These are phyloP conservation scores for Plasmodium vivax DNA, from an alignment of 169 alveolate genomes.

Conservation along the genomic window DNA sequence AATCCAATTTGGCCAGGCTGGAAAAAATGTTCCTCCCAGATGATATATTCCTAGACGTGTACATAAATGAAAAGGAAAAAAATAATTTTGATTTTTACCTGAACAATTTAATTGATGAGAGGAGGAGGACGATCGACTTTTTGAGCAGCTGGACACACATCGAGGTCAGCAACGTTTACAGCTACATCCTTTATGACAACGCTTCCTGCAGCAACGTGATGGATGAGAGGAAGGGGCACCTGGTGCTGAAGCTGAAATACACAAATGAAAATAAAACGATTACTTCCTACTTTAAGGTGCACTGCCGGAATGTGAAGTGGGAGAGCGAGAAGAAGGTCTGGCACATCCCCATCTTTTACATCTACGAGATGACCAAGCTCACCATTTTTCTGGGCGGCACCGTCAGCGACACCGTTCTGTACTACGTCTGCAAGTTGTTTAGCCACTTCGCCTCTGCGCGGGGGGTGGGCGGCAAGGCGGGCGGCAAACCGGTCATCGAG, in stretches of 20 bases:
- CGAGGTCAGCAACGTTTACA: conserved; percentile 39
- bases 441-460: conserved; percentile 38
- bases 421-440: conserved; percentile 48
- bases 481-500: neutral
- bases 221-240: conserved; percentile 46
- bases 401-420: conserved; percentile 55
- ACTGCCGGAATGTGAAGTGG: conserved; percentile 64
- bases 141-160: conserved; percentile 25
- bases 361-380: conserved; percentile 37
- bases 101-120: conserved; percentile 7
- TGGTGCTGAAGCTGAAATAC: conserved; percentile 46
- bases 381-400: conserved; percentile 47
- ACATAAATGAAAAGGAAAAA: conserved; percentile 54
- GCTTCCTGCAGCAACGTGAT: conserved; percentile 24
- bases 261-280: conserved; percentile 63
- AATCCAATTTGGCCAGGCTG: neutral
- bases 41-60: conserved; percentile 33
- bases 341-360: conserved; percentile 68
- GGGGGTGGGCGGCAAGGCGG: neutral
- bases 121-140: neutral
- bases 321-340: conserved; percentile 59
- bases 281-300: conserved; percentile 63
- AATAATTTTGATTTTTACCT: conserved; percentile 55
- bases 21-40: conserved; percentile 24
- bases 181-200: conserved; percentile 33